These are phyloP conservation scores for Periconia macrospinosa DNA, from an alignment of 2,329 filamentous ascomycete species.

Conservation along the genomic window DNA sequence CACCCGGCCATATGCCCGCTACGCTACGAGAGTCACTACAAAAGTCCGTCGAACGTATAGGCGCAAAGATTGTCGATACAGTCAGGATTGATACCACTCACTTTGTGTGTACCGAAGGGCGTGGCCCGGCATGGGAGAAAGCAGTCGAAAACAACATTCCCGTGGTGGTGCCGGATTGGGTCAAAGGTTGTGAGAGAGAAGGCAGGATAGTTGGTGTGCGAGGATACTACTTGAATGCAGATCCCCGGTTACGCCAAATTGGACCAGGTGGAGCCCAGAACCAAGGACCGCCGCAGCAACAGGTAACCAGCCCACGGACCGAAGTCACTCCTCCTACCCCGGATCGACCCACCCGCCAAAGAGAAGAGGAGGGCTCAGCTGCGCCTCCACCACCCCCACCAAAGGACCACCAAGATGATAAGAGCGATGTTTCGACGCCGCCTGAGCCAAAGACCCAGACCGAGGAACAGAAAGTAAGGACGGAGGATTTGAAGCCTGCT, in stretches of 20 bases:
- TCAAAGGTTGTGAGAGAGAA: slow-evolving; percentile 92
- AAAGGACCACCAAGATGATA: slow-evolving; percentile 30
- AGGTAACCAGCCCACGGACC: slow-evolving; percentile 48
- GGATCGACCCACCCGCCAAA: slow-evolving; percentile 39
- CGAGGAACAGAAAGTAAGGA: slow-evolving; percentile 38
- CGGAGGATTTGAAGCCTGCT: slow-evolving; percentile 34
- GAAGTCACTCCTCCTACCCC: slow-evolving; percentile 56
- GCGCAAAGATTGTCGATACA: slow-evolving; percentile 84
- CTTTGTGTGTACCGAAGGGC: slow-evolving; percentile 93
- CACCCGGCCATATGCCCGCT: slow-evolving; percentile 79
- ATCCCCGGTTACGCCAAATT: slow-evolving; percentile 63
- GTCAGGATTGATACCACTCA: slow-evolving; percentile 98
- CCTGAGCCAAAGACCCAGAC: slow-evolving; percentile 33
- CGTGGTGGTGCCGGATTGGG: slow-evolving; percentile 94
- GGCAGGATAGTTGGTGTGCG: slow-evolving; percentile 91
- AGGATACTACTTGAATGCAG: slow-evolving; percentile 93
- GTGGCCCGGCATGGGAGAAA: slow-evolving; percentile 91
- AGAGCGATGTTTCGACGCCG: slow-evolving; percentile 20
- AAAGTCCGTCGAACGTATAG: slow-evolving; percentile 80
- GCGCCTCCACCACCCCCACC: slow-evolving; percentile 38
- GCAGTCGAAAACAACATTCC: slow-evolving; percentile 98
- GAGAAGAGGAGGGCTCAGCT: slow-evolving; percentile 20
- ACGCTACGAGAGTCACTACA: slow-evolving; percentile 72
- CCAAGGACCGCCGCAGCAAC: slow-evolving; percentile 25
- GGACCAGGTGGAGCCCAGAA: slow-evolving; percentile 39